Percentiles rank a stretch among this genome's conserved stretches.
These are phyloP conservation scores for Kwoniella dendrophila DNA, from an alignment of 768 basidiomycete genomes.

Conservation along the genomic window DNA sequence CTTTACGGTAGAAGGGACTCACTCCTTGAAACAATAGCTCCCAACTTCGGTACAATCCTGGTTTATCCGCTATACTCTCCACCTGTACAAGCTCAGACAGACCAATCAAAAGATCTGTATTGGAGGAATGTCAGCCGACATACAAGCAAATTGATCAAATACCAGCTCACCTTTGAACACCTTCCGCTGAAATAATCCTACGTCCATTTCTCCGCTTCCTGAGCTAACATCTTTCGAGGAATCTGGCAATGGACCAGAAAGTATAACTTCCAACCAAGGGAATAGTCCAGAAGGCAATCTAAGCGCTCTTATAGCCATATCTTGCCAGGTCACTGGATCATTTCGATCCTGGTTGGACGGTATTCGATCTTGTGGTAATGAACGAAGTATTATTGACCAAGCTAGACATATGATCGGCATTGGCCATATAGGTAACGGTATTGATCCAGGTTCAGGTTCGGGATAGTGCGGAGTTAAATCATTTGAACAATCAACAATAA, in stretches of 20 bases:
- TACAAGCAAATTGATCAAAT: conserved; percentile 10
- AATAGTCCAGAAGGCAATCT: conserved; percentile 60
- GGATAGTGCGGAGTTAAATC: conserved; percentile 56
- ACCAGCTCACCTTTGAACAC: conserved; percentile 72
- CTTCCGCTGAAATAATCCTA: conserved; percentile 71
- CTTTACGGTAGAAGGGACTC: conserved; percentile 47
- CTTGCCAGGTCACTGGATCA: conserved; percentile 63
- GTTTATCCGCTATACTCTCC: conserved; percentile 64
- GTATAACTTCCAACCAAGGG: conserved; percentile 40
- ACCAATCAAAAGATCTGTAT: conserved; percentile 71
- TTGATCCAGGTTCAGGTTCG: conserved; percentile 64
- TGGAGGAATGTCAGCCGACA: neutral
- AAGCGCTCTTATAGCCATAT: conserved; percentile 64
- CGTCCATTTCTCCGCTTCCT: conserved; percentile 64
- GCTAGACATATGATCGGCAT: conserved; percentile 73
- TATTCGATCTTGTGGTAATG: conserved; percentile 41
- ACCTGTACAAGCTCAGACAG: conserved; percentile 73
- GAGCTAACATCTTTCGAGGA: conserved; percentile 67
- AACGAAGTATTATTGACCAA: conserved; percentile 75
- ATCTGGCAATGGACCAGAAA: conserved; percentile 64
- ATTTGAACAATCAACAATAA: conserved; percentile 62
- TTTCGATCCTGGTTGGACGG: conserved; percentile 62
- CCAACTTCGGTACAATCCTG: conserved; percentile 43
- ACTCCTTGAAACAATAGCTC: conserved; percentile 46
- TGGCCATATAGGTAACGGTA: conserved; percentile 64